These are phyloP conservation scores for Candida chauliodis DNA, from an alignment of 805 yeast genomes.

Conservation along the genomic window DNA sequence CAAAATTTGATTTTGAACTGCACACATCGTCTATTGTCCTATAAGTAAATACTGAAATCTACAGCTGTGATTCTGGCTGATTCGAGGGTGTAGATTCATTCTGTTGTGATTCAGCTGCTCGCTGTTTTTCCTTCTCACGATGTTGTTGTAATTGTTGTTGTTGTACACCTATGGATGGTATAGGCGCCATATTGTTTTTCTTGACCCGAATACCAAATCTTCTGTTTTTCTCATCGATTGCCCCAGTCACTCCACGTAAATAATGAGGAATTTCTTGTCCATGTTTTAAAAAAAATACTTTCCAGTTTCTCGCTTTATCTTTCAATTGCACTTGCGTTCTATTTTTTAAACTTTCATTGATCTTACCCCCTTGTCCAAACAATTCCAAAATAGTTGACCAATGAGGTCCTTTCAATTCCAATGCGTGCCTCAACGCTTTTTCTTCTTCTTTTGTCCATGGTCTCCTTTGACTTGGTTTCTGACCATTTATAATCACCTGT, in stretches of 20 bases:
- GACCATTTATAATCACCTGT: conserved; percentile 38
- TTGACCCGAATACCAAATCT: conserved; percentile 19
- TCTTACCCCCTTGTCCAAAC: conserved; percentile 92
- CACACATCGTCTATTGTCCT: too few species aligned
- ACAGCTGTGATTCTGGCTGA: too few species aligned
- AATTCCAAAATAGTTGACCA: conserved; percentile 89
- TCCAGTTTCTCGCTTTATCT: conserved; percentile 96
- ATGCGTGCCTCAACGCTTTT: conserved; percentile 73
- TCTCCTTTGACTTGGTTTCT: conserved; percentile 43
- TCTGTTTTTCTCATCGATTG: conserved; percentile 49
- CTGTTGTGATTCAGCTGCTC: conserved; percentile 4
- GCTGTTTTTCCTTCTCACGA: conserved; percentile 5
- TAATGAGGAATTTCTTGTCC: conserved; percentile 78
- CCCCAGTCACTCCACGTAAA: conserved; percentile 84
- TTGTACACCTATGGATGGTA: conserved; percentile 19
- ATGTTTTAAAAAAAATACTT: conserved; percentile 75
- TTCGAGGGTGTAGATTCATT: not conserved
- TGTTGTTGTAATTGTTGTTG: conserved; percentile 10
- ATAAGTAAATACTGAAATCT: too few species aligned
- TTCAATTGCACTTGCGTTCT: conserved; percentile 89
- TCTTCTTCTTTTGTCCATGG: conserved; percentile 92
- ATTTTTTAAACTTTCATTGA: conserved; percentile 78
- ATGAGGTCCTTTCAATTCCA: conserved; percentile 82
- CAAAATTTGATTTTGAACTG: too few species aligned
- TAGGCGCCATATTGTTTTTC: conserved; percentile 41